Evolutionary conservation across 768 basidiomycete genomes (phyloP).

Genomic region (Coprinopsis strossmayeri): DNA sequence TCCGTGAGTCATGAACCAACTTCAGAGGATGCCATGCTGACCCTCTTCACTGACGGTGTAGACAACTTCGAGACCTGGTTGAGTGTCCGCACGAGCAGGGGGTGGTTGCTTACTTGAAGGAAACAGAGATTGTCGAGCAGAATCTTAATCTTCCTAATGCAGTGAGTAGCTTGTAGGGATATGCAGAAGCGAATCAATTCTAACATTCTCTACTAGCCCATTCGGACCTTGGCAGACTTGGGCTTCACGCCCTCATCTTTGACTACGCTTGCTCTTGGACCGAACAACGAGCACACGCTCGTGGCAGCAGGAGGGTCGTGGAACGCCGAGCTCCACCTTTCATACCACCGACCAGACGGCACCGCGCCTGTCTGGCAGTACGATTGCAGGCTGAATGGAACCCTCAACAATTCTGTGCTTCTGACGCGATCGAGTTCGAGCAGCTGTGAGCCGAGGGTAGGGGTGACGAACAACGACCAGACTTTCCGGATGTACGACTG

Average conservation of each 20-base stretch:
- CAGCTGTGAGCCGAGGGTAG: slow-evolving; percentile 12
- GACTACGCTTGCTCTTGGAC: slow-evolving; percentile 48
- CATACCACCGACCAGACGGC: slow-evolving; percentile 19
- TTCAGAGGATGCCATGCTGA: background rate
- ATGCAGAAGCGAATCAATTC: slow-evolving; percentile 8
- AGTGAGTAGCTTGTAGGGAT: slow-evolving; percentile 28
- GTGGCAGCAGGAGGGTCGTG: slow-evolving; percentile 57
- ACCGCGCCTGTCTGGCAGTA: slow-evolving; percentile 13
- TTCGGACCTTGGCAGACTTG: slow-evolving; percentile 40
- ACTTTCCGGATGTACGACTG: slow-evolving; percentile 15
- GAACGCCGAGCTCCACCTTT: slow-evolving; percentile 60
- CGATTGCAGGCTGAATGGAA: slow-evolving; percentile 12
- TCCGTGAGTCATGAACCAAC: slow-evolving; percentile 4
- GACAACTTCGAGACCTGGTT: slow-evolving; percentile 74
- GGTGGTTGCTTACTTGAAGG: slow-evolving; percentile 56
- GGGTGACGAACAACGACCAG: slow-evolving; percentile 14
- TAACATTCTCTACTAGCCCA: slow-evolving; percentile 19
- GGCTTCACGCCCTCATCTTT: slow-evolving; percentile 32
- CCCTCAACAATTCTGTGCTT: slow-evolving; percentile 18
- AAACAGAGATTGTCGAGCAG: slow-evolving; percentile 51
- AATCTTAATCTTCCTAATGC: slow-evolving; percentile 41
- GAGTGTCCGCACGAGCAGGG: slow-evolving; percentile 66
- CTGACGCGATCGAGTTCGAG: slow-evolving; percentile 11
- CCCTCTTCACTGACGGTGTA: slow-evolving; percentile 21
- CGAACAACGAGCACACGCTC: slow-evolving; percentile 29